Conservation (phyloP, 768 basidiomycete species). For the Sarcodon aspratus region DNA sequence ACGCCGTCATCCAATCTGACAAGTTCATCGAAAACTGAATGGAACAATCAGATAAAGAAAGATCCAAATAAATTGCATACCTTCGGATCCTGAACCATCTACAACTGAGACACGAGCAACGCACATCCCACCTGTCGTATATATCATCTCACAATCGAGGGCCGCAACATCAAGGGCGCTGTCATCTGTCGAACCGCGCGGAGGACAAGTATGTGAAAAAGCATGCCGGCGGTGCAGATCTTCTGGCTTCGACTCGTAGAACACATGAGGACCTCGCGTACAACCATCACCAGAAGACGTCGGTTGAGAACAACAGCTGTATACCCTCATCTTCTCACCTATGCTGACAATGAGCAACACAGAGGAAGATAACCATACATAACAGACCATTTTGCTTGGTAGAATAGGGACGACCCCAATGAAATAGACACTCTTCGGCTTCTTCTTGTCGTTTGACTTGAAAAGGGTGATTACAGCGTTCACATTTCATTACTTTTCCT, state of each 20-base stretch:
- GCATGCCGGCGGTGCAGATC: constrained; percentile 65
- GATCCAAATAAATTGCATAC: too few relatives aligned
- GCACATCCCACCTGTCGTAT: constrained; percentile 86
- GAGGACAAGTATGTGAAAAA: constrained; percentile 41
- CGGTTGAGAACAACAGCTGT: constrained; percentile 68
- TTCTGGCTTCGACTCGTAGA: constrained; percentile 61
- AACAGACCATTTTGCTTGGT: constrained; percentile 54
- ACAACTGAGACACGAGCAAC: constrained; percentile 88
- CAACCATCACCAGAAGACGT: constrained; percentile 57
- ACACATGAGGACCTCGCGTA: constrained; percentile 77
- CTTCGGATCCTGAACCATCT: constrained; percentile 53
- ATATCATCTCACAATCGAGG: constrained; percentile 95
- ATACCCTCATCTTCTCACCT: constrained; percentile 63
- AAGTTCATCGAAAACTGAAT: constrained; percentile 63
- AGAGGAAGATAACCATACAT: background rate
- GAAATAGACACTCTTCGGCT: constrained; percentile 60
- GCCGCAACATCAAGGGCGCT: constrained; percentile 67
- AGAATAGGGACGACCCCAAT: constrained; percentile 69
- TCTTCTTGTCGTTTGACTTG: constrained; percentile 49
- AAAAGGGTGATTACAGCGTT: constrained; percentile 66
- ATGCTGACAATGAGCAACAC: constrained; percentile 1
- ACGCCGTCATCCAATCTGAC: constrained; percentile 76
- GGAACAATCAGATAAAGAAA: too few relatives aligned
- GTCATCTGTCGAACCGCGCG: constrained; percentile 8
- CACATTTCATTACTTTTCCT: constrained; percentile 59